Evolutionary conservation across 2,329 filamentous ascomycete species (phyloP).

Genomic region (Boeremia exigua): DNA sequence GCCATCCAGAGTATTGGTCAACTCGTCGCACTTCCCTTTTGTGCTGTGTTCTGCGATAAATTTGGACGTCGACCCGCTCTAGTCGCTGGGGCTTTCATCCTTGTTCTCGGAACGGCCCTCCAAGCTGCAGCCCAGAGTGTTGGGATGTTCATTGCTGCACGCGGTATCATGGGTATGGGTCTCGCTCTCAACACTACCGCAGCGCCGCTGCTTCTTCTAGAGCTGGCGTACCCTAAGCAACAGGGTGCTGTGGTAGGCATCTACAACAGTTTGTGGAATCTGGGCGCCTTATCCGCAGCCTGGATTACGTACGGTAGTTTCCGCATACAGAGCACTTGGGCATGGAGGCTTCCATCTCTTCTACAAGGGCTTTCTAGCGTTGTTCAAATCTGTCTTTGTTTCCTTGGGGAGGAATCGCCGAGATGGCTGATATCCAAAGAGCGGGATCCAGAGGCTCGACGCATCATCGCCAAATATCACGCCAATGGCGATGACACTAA

Average conservation of each 20-base stretch:
- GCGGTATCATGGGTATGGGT: neutral
- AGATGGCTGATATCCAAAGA: slow-evolving; percentile 45
- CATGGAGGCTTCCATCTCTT: slow-evolving; percentile 56
- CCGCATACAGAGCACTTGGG: slow-evolving; percentile 45
- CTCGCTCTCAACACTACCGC: neutral
- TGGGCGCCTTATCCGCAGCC: slow-evolving; percentile 48
- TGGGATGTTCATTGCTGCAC: neutral
- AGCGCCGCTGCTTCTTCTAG: slow-evolving; percentile 46
- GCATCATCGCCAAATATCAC: slow-evolving; percentile 68
- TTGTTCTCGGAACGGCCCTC: neutral
- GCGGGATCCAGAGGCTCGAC: slow-evolving; percentile 66
- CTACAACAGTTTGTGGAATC: slow-evolving; percentile 43
- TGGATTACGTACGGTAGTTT: slow-evolving; percentile 24
- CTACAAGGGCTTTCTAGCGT: slow-evolving; percentile 49
- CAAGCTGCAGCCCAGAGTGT: neutral
- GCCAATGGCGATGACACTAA: slow-evolving; percentile 65
- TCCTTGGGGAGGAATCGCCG: too few species aligned
- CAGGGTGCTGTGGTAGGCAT: slow-evolving; percentile 38
- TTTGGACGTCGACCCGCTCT: neutral
- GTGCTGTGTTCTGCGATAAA: neutral
- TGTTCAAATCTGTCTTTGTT: too few species aligned
- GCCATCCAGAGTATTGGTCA: too few species aligned
- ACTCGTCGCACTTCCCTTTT: neutral
- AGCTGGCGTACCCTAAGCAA: slow-evolving; percentile 51
- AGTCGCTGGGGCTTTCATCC: neutral